Conservation (phyloP, 169 alveolate genomes). For the Plasmodium berghei region DNA sequence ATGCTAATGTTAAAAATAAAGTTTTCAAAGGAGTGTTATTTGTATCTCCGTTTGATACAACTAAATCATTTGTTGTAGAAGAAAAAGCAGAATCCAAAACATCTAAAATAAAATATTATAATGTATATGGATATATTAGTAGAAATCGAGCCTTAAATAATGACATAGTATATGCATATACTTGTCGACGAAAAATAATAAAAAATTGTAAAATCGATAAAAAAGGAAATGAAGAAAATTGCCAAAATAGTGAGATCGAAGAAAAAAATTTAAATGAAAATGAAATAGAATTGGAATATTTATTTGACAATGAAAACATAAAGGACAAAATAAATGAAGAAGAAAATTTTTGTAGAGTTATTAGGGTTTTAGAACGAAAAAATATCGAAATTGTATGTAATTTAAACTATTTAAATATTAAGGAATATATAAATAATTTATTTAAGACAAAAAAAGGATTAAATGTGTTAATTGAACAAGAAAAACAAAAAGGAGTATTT, state of each 20-base stretch:
- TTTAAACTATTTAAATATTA: constrained; percentile 51
- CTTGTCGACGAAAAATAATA: constrained; percentile 75
- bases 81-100: constrained; percentile 6
- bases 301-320: not conserved
- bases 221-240: constrained; percentile 1
- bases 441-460: constrained; percentile 23
- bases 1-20: constrained; percentile 12
- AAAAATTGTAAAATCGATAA: constrained; percentile 7
- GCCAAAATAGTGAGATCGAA: not conserved
- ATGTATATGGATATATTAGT: constrained; percentile 84
- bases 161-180: constrained; percentile 82
- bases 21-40: constrained; percentile 49
- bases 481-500: not conserved
- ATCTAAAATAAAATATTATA: constrained; percentile 39
- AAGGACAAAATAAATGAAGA: constrained; percentile 14
- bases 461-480: not conserved
- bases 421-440: constrained; percentile 28
- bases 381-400: constrained; percentile 33
- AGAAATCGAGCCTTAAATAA: constrained; percentile 86
- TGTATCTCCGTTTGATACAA: constrained; percentile 73
- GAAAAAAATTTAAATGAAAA: not conserved
- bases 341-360: constrained; percentile 61
- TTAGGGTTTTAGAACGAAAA: constrained; percentile 35
- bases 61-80: constrained; percentile 30
- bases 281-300: too few species aligned